A percentile compares a stretch with the other conserved stretches of the same genome.
Evolutionary conservation across 768 basidiomycete species (phyloP).

Genomic region (Calocera cornea): DNA sequence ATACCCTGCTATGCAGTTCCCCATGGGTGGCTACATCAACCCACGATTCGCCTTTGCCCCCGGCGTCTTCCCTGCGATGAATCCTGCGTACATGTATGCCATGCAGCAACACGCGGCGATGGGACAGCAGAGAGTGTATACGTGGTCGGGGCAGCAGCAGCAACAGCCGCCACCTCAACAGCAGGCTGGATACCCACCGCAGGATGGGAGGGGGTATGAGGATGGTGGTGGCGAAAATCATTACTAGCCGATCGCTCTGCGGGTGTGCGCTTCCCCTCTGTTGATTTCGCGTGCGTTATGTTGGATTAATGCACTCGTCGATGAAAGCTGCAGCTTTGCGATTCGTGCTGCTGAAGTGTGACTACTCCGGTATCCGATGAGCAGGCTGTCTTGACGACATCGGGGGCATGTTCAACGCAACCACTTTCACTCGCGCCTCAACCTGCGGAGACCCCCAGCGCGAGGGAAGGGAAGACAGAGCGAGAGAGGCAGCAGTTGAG

Average conservation of each 20-base stretch:
- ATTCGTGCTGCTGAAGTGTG: no score
- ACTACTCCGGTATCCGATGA: no score
- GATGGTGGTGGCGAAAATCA: not conserved
- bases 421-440: not conserved
- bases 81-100: not conserved
- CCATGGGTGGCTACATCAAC: not conserved
- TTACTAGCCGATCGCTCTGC: not conserved
- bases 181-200: not conserved
- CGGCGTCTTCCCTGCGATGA: not conserved
- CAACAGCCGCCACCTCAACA: not conserved
- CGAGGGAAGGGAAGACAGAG: not conserved
- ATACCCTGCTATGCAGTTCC: not conserved
- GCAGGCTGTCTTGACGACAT: not conserved
- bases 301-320: no score
- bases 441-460: conserved; percentile 1
- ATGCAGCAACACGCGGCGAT: not conserved
- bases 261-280: no score
- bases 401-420: no score
- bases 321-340: no score
- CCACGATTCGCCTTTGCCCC: not conserved
- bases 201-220: not conserved
- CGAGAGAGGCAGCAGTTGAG: not conserved
- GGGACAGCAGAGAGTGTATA: not conserved
- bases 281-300: no score
- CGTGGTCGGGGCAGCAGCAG: not conserved